Base-by-base conservation (phyloP, 306 rosid genomes). In the Prunus mira region DNA sequence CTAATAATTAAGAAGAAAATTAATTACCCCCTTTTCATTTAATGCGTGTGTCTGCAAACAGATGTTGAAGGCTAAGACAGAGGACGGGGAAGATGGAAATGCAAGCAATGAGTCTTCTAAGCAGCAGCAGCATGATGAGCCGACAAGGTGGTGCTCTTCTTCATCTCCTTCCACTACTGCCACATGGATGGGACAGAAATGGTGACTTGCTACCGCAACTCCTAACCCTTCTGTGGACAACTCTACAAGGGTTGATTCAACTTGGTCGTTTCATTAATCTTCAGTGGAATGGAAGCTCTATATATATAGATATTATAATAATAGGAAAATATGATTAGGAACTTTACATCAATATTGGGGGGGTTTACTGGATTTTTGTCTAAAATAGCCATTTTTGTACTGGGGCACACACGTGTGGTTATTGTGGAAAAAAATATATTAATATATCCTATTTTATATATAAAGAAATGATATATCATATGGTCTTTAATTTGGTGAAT, bases 31-130 rank as follows among this genome's bases (percentile, higher is more conserved):
- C 0, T 15, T 25, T 72, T 45, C 57, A 20, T 3, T 49, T 12
- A 4, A 13, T n/a, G 25, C 30, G 38, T 32, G 34, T 20, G 9
- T 32, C 32, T 67, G 4, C 14, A 78, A 25, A 24, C 84, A 86
- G 82, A 61, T 83, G 67, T 72, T 25, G 45, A 20, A 34, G 67
- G 65, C 43, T 74, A 67, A 78, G 50, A 61, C 20, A 11, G 70
- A 72, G 22, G 70, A 65, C 12, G 75, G 76, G 20, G 47, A n/a
- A 4, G 79, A 47, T 2, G 74, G 46, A 65, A 50, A 12, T 27
- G 63, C 58, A 71, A 57, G 43, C 1, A 32, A 61, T 46, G 72
- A 65, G 34, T 19, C 30, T 12, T 38, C 38, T 5, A 5, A 58
- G 69, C 69, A 57, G 51, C 61, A 20, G 49, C 50, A 20, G 52